A percentile compares a stretch with the other conserved stretches of the same genome.
These are phyloP conservation scores for Mucor velutinosus DNA, from an alignment of 371 early-diverging fungal genomes.

Conservation along the genomic window DNA sequence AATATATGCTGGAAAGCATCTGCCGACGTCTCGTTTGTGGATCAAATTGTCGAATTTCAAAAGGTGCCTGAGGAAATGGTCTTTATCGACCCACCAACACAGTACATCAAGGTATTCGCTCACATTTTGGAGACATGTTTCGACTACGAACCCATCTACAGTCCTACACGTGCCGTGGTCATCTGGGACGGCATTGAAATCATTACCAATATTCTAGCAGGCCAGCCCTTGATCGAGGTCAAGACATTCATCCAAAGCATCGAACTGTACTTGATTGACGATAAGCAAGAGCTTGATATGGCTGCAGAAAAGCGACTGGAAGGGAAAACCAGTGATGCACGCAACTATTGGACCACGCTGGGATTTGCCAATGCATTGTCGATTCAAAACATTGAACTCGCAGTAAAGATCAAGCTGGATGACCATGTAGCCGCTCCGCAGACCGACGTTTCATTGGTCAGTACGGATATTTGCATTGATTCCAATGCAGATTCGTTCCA, in stretches of 20 bases:
- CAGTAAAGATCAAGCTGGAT: conserved; percentile 40
- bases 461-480: conserved; percentile 46
- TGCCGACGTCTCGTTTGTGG: conserved; percentile 40
- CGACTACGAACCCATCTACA: conserved; percentile 57
- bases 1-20: conserved; percentile 54
- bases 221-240: conserved; percentile 50
- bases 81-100: conserved; percentile 50
- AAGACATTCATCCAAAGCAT: conserved; percentile 42
- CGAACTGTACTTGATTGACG: conserved; percentile 48
- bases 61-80: conserved; percentile 53
- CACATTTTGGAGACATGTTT: conserved; percentile 52
- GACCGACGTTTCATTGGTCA: conserved; percentile 12
- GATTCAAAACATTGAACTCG: conserved; percentile 45
- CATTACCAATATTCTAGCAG: conserved; percentile 51
- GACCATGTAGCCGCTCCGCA: conserved; percentile 23
- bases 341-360: conserved; percentile 38
- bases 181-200: conserved; percentile 60
- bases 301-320: conserved; percentile 1
- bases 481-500: conserved; percentile 78
- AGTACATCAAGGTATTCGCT: conserved; percentile 51
- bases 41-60: conserved; percentile 48
- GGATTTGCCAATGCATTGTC: conserved; percentile 44
- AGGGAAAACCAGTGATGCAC: conserved; percentile 25
- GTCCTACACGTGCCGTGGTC: conserved; percentile 50
- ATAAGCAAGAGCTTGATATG: conserved; percentile 25